Conservation (phyloP, 306 rosid genomes). For the Medicago ruthenica region DNA sequence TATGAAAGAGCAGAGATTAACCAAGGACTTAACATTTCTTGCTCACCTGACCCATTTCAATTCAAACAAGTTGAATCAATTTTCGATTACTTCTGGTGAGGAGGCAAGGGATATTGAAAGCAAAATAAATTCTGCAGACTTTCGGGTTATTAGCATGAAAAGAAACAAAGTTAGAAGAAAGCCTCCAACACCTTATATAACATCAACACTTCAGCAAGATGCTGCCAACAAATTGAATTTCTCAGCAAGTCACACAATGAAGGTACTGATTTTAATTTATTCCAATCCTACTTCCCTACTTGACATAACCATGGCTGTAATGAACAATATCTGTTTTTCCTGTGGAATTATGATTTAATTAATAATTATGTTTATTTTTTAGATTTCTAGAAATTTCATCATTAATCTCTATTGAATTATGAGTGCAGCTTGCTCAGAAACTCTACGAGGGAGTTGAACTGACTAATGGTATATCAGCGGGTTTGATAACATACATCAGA, state of each 20-base stretch:
- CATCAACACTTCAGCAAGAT: constrained; percentile 99
- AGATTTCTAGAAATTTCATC: constrained; percentile 22
- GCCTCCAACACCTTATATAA: constrained; percentile 91
- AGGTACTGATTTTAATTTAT: constrained; percentile 57
- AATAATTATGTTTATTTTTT: not conserved
- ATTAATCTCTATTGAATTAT: constrained; percentile 39
- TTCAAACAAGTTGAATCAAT: constrained; percentile 72
- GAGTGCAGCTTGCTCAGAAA: constrained; percentile 90
- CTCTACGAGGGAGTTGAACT: constrained; percentile 95
- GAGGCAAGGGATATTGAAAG: constrained; percentile 66
- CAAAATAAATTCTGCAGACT: constrained; percentile 54
- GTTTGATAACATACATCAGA: constrained; percentile 86
- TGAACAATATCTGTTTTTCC: constrained; percentile 35
- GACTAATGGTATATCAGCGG: constrained; percentile 72
- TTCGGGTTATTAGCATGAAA: constrained; percentile 66
- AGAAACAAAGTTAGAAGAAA: constrained; percentile 67
- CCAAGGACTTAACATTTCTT: constrained; percentile 47
- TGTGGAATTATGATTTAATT: constrained; percentile 18
- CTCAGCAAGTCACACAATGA: constrained; percentile 77
- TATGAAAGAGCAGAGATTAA: constrained; percentile 42
- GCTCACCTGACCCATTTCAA: constrained; percentile 81
- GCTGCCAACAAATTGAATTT: constrained; percentile 85
- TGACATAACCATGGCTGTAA: constrained; percentile 17
- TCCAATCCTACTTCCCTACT: constrained; percentile 25
- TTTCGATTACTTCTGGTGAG: constrained; percentile 66